Evolutionary conservation across 1,139 yeast species (phyloP).

Genomic region (Kodamaea sp.): DNA sequence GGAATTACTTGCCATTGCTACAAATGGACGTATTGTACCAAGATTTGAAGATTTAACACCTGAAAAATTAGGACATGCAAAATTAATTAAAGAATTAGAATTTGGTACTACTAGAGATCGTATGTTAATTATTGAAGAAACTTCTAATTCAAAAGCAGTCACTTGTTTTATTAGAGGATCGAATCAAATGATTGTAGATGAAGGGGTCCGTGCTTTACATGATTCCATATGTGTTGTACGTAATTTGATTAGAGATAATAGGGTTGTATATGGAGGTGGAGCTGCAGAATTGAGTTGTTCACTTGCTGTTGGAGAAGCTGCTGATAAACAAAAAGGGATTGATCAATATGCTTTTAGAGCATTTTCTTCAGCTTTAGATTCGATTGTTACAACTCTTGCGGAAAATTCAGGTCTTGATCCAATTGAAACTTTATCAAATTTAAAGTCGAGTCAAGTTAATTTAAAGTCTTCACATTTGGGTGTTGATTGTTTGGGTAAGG

Average conservation of each 20-base stretch:
- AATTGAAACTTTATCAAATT: conserved; percentile 78
- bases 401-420: conserved; percentile 96
- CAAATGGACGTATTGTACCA: conserved; percentile 95
- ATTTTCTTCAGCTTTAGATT: conserved; percentile 85
- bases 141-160: conserved; percentile 85
- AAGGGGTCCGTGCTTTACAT: conserved; percentile 93
- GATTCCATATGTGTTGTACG: conserved; percentile 97
- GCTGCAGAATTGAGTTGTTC: conserved; percentile 96
- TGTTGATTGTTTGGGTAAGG: conserved; percentile 89
- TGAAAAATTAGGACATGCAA: conserved; percentile 86
- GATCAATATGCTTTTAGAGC: conserved; percentile 98
- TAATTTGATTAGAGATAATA: conserved; percentile 84
- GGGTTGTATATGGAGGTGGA: conserved; percentile 98
- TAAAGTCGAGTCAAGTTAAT: conserved; percentile 81
- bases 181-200: conserved; percentile 96
- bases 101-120: conserved; percentile 96
- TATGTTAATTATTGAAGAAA: conserved; percentile 91
- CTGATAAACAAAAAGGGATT: conserved; percentile 89
- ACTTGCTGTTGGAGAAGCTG: conserved; percentile 84
- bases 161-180: conserved; percentile 94
- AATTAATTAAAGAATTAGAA: conserved; percentile 78
- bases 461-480: conserved; percentile 74
- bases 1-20: conserved; percentile 94
- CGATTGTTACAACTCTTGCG: conserved; percentile 91
- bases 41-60: conserved; percentile 86